A percentile compares a stretch with the other conserved stretches of the same genome.
Conservation (phyloP, 345 rosid species). For the Gossypium mustelinum region DNA sequence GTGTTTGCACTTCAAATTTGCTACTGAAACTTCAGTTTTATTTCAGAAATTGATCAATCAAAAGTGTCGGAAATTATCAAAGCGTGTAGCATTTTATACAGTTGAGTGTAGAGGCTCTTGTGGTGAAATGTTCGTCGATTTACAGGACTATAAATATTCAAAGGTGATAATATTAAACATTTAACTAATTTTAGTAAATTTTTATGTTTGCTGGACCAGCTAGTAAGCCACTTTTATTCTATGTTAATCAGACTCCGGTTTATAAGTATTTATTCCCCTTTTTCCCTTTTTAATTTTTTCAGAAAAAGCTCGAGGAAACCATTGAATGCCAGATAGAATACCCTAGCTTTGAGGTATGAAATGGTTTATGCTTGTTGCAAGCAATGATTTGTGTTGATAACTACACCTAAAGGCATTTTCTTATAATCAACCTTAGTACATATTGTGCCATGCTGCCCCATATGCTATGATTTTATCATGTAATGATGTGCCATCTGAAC, state of each 20-base stretch:
- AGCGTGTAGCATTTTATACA: slow-evolving; percentile 75
- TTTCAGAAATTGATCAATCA: slow-evolving; percentile 71
- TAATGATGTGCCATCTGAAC: background rate
- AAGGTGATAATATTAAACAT: slow-evolving; percentile 31
- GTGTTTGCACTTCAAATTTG: slow-evolving; percentile 1
- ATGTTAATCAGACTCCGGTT: background rate
- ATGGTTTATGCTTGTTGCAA: background rate
- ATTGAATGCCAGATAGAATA: slow-evolving; percentile 51
- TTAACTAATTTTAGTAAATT: background rate
- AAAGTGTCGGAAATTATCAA: slow-evolving; percentile 63
- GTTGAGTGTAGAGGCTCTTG: slow-evolving; percentile 81
- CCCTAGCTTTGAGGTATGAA: slow-evolving; percentile 77
- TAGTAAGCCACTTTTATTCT: background rate
- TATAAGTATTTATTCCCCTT: background rate
- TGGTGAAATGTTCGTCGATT: slow-evolving; percentile 88
- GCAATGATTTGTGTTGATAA: background rate
- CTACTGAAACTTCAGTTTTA: background rate
- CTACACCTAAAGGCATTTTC: background rate
- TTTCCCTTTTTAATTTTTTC: slow-evolving; percentile 19
- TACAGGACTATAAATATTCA: slow-evolving; percentile 58
- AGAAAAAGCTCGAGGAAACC: slow-evolving; percentile 64
- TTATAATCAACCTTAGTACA: background rate
- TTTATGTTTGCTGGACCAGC: background rate
- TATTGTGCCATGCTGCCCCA: background rate
- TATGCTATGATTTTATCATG: background rate